Conservation (phyloP, 257 asterid genomes). For the Capsicum chinense region DNA sequence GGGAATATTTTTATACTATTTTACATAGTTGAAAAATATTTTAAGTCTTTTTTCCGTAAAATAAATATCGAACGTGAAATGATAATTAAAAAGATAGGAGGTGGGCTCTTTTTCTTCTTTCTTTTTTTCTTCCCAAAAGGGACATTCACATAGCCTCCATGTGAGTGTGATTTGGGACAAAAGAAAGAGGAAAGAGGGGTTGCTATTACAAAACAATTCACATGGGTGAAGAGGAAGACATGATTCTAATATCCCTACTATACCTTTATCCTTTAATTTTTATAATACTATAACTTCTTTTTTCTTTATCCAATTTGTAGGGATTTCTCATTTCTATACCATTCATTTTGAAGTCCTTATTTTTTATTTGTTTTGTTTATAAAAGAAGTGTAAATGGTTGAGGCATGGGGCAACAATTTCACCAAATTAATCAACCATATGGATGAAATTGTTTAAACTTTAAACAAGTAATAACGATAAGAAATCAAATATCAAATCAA, state of each 20-base stretch:
- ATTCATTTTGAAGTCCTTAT: neutral
- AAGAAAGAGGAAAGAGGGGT: slow-evolving; percentile 48
- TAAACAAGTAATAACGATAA: neutral
- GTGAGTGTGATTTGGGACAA: slow-evolving; percentile 67
- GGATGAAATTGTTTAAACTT: neutral
- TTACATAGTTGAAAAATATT: too few relatives aligned
- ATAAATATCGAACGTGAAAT: neutral
- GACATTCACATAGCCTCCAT: slow-evolving; percentile 49
- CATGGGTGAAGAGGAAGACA: slow-evolving; percentile 55
- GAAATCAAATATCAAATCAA: too few relatives aligned
- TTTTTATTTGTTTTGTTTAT: too few relatives aligned
- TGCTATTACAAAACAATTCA: slow-evolving; percentile 49
- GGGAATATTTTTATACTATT: too few relatives aligned
- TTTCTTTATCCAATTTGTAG: slow-evolving; percentile 13
- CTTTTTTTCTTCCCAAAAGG: slow-evolving; percentile 28
- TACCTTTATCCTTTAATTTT: slow-evolving; percentile 18
- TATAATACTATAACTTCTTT: neutral
- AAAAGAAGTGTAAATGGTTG: neutral
- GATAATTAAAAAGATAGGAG: neutral
- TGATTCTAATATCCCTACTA: slow-evolving; percentile 38
- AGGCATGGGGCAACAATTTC: neutral
- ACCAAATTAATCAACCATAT: too few relatives aligned
- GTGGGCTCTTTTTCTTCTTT: neutral
- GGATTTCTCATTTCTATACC: slow-evolving; percentile 13
- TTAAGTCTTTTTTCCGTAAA: too few relatives aligned